A percentile compares a stretch with the other conserved stretches of the same genome.
Conservation (phyloP, 1,139 yeast genomes). For the Zygosaccharomyces pseudobailii region DNA sequence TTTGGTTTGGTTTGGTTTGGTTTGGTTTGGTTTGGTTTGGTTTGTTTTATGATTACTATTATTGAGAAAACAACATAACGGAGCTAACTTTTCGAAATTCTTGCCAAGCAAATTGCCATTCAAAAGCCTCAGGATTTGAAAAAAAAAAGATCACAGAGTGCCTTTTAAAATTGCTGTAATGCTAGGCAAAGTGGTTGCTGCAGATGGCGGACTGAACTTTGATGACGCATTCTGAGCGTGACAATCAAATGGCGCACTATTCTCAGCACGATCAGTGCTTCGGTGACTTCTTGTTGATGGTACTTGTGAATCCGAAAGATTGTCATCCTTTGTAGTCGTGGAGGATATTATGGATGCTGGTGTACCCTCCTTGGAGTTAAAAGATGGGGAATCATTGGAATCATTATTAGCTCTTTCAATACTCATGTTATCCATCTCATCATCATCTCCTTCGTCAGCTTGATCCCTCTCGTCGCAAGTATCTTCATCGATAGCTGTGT, state of each 20-base stretch:
- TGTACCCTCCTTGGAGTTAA: constrained; percentile 11
- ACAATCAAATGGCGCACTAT: constrained; percentile 6
- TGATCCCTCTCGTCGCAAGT: constrained; percentile 17
- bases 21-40: too few species aligned
- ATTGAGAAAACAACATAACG: constrained; percentile 10
- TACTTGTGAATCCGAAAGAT: constrained; percentile 6
- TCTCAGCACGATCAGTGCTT: constrained; percentile 3
- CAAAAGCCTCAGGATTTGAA: neutral
- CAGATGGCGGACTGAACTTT: constrained; percentile 10
- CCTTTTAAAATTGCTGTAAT: constrained; percentile 27
- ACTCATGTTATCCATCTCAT: constrained; percentile 11
- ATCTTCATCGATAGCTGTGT: constrained; percentile 21
- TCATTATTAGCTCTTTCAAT: constrained; percentile 16
- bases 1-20: too few species aligned
- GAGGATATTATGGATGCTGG: constrained; percentile 15
- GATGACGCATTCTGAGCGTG: constrained; percentile 10
- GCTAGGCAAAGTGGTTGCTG: constrained; percentile 23
- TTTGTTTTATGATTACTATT: constrained; percentile 16
- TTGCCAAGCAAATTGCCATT: neutral
- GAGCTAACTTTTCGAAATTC: neutral
- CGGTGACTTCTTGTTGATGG: constrained; percentile 4
- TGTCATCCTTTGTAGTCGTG: constrained; percentile 13
- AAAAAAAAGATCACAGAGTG: constrained; percentile 5
- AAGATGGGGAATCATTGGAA: constrained; percentile 5
- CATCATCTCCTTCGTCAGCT: constrained; percentile 14